These are phyloP conservation scores for Marasmius sp. DNA, from an alignment of 1,284 basidiomycete species.

Conservation along the genomic window DNA sequence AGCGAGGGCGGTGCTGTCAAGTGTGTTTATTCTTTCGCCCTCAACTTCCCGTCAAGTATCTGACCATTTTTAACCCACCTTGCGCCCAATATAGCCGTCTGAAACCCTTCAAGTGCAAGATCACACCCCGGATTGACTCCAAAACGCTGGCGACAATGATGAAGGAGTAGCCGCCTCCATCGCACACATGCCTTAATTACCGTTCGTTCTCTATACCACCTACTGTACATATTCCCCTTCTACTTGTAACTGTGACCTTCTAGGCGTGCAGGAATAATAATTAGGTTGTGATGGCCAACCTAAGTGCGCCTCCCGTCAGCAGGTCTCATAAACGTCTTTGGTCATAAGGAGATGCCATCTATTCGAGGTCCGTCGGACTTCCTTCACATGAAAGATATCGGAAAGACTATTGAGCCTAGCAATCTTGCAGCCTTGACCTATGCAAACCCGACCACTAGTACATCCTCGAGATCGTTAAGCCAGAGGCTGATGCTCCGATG, in stretches of 20 bases:
- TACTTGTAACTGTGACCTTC: background rate
- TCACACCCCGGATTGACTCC: background rate
- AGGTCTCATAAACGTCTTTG: too few species aligned
- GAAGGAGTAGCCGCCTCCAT: background rate
- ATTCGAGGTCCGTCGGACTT: too few species aligned
- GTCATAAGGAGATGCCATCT: too few species aligned
- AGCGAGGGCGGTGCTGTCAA: slow-evolving; percentile 4
- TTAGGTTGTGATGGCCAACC: too few species aligned
- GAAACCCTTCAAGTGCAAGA: slow-evolving; percentile 1
- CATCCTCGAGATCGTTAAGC: too few species aligned
- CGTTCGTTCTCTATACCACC: background rate
- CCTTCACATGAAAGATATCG: too few species aligned
- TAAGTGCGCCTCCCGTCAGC: too few species aligned
- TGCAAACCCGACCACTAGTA: too few species aligned
- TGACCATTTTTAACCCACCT: background rate
- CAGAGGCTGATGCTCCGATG: too few species aligned
- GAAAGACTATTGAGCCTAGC: too few species aligned
- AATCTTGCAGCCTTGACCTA: too few species aligned
- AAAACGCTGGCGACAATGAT: background rate
- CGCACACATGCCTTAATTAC: background rate
- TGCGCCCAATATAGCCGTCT: background rate
- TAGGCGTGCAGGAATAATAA: too few species aligned
- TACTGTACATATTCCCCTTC: background rate
- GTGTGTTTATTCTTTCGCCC: background rate
- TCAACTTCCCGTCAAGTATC: background rate